phyloP scores from a whole-genome alignment of 169 alveolate genomes.

The Babesia divergens region DNA sequence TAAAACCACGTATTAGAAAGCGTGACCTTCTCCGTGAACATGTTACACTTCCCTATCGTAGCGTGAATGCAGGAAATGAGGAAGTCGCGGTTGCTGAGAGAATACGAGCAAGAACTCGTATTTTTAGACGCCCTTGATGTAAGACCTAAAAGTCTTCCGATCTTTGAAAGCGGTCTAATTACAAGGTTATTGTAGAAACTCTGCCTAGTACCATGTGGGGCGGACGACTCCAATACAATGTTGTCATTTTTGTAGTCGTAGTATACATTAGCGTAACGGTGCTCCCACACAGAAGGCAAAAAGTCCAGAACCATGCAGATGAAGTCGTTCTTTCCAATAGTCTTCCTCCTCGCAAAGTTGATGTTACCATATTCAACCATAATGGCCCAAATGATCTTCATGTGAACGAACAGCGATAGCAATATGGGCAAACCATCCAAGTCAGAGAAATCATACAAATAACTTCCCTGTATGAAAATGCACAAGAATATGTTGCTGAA shows the following conservation, averaged over 20 bases:
- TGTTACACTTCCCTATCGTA: slow-evolving; percentile 1
- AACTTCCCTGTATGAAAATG: slow-evolving; percentile 48
- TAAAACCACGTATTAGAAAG: slow-evolving; percentile 33
- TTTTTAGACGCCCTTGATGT: background rate
- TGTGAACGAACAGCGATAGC: slow-evolving; percentile 21
- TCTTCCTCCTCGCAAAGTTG: slow-evolving; percentile 13
- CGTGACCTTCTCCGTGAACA: background rate
- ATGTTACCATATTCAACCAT: slow-evolving; percentile 34
- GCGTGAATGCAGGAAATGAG: slow-evolving; percentile 14
- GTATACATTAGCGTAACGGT: slow-evolving; percentile 39
- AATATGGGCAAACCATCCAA: slow-evolving; percentile 46
- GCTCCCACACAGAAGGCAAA: slow-evolving; percentile 15
- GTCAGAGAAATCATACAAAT: slow-evolving; percentile 47
- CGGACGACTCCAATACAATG: slow-evolving; percentile 34
- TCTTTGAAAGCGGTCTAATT: background rate
- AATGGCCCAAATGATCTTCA: slow-evolving; percentile 29
- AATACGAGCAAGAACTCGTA: background rate
- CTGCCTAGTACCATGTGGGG: background rate
- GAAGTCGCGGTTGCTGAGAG: slow-evolving; percentile 25
- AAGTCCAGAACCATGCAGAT: slow-evolving; percentile 4
- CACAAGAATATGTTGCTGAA: slow-evolving; percentile 16
- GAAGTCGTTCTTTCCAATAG: slow-evolving; percentile 5
- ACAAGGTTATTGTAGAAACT: slow-evolving; percentile 1
- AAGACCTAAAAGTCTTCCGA: background rate
- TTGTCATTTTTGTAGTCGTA: slow-evolving; percentile 49